Evolutionary conservation across 1,139 yeast species (phyloP).

Genomic region (Suhomyces bokatorum): DNA sequence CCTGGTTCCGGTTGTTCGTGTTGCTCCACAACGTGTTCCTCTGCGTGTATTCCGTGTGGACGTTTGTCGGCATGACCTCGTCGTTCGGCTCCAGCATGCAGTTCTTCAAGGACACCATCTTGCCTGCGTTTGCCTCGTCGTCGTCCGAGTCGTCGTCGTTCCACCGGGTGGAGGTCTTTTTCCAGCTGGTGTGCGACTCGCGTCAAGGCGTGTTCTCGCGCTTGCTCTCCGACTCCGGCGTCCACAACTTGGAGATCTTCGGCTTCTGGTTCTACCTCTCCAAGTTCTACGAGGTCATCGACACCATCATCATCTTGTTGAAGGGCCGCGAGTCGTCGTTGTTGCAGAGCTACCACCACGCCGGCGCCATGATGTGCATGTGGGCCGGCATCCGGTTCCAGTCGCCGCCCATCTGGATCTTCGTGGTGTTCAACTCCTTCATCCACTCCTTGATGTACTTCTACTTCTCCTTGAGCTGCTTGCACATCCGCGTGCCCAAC

Average conservation of each 20-base stretch:
- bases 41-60: constrained; percentile 70
- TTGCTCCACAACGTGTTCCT: constrained; percentile 62
- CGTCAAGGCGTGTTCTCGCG: constrained; percentile 58
- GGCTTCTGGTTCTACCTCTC: constrained; percentile 73
- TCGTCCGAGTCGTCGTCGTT: constrained; percentile 14
- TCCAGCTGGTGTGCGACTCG: constrained; percentile 65
- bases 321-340: constrained; percentile 71
- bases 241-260: constrained; percentile 54
- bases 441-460: constrained; percentile 78
- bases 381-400: constrained; percentile 76
- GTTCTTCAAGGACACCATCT: constrained; percentile 25
- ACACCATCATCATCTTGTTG: constrained; percentile 64
- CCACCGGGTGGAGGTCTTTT: constrained; percentile 36
- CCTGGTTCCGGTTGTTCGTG: constrained; percentile 55
- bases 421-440: constrained; percentile 76
- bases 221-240: constrained; percentile 24
- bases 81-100: constrained; percentile 46
- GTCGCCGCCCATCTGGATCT: constrained; percentile 80
- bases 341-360: constrained; percentile 75
- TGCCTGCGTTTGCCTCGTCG: constrained; percentile 20
- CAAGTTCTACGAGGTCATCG: constrained; percentile 72
- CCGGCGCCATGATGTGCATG: constrained; percentile 84
- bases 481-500: constrained; percentile 60
- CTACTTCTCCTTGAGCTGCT: constrained; percentile 64
- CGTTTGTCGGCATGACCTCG: constrained; percentile 64